Percentiles rank a stretch among this genome's conserved stretches.
phyloP scores from a whole-genome alignment of 1,284 basidiomycete species.

The Clitocybe nebularis region DNA sequence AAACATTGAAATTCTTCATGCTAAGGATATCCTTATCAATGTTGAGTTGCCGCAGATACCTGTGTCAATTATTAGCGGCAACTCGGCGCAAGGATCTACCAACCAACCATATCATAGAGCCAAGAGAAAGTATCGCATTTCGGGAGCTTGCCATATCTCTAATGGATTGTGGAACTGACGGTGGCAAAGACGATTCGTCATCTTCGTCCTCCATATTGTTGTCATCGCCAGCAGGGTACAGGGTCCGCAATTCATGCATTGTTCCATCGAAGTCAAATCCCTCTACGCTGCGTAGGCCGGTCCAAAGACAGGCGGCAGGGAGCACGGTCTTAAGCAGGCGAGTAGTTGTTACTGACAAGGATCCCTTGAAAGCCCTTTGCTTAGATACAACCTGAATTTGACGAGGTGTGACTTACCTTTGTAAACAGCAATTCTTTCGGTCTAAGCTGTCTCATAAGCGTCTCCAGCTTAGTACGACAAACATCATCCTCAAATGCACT shows the following conservation, averaged over 20 bases:
- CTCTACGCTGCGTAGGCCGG: conserved; percentile 78
- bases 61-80: conserved; percentile 20
- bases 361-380: conserved; percentile 61
- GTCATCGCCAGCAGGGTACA: conserved; percentile 56
- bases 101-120: conserved; percentile 80
- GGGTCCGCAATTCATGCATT: conserved; percentile 60
- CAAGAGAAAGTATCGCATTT: conserved; percentile 78
- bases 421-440: conserved; percentile 93
- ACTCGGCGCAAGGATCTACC: background rate
- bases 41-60: conserved; percentile 87
- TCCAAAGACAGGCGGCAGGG: conserved; percentile 82
- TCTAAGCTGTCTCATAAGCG: conserved; percentile 87
- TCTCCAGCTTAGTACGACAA: conserved; percentile 91
- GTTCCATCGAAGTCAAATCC: conserved; percentile 77
- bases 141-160: conserved; percentile 63
- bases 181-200: conserved; percentile 37
- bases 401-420: conserved; percentile 53
- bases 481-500: conserved; percentile 91
- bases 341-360: conserved; percentile 76
- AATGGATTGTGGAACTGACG: conserved; percentile 71
- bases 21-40: conserved; percentile 91
- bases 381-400: too few relatives aligned
- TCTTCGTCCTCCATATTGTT: conserved; percentile 48
- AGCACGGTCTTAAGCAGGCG: conserved; percentile 79
- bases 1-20: conserved; percentile 95